Evolutionary conservation across 371 early-diverging fungal genomes (phyloP).

Genomic region (Haplosporangium sp.): DNA sequence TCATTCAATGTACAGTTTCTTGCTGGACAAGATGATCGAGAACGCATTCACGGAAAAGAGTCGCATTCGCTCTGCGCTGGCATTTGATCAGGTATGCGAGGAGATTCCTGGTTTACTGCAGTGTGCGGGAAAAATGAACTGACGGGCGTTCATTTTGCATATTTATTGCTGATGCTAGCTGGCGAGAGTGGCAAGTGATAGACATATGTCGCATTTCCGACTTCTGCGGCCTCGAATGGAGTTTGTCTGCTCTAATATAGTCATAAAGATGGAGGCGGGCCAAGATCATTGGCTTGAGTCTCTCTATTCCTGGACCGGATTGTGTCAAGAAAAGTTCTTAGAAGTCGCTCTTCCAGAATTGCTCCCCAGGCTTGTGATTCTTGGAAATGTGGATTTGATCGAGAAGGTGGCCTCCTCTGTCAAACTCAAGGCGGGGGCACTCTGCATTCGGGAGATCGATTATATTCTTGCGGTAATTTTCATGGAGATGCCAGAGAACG

Average conservation of each 20-base stretch:
- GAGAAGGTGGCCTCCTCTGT: slow-evolving; percentile 25
- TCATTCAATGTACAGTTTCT: slow-evolving; percentile 14
- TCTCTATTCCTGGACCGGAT: slow-evolving; percentile 24
- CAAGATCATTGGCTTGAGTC: slow-evolving; percentile 32
- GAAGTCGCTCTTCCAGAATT: slow-evolving; percentile 16
- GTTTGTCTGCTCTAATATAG: slow-evolving; percentile 16
- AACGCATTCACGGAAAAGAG: slow-evolving; percentile 20
- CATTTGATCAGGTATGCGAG: slow-evolving; percentile 20
- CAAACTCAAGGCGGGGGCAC: slow-evolving; percentile 7
- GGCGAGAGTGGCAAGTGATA: slow-evolving; percentile 23
- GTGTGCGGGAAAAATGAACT: too few relatives aligned
- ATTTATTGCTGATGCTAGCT: slow-evolving; percentile 6
- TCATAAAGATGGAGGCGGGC: slow-evolving; percentile 18
- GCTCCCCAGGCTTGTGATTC: slow-evolving; percentile 27
- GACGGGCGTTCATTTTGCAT: not conserved
- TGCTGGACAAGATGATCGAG: slow-evolving; percentile 27
- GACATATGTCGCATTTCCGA: slow-evolving; percentile 11
- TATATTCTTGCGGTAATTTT: slow-evolving; percentile 32
- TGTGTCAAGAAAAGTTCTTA: slow-evolving; percentile 17
- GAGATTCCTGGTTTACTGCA: too few relatives aligned
- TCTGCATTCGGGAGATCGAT: slow-evolving; percentile 36
- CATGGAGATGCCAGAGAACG: slow-evolving; percentile 19
- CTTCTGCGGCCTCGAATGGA: slow-evolving; percentile 30
- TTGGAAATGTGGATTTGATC: slow-evolving; percentile 11
- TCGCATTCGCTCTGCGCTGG: slow-evolving; percentile 1